phyloP scores from a whole-genome alignment of 2,329 filamentous ascomycete genomes.

The Teratosphaeria gauchensis region DNA sequence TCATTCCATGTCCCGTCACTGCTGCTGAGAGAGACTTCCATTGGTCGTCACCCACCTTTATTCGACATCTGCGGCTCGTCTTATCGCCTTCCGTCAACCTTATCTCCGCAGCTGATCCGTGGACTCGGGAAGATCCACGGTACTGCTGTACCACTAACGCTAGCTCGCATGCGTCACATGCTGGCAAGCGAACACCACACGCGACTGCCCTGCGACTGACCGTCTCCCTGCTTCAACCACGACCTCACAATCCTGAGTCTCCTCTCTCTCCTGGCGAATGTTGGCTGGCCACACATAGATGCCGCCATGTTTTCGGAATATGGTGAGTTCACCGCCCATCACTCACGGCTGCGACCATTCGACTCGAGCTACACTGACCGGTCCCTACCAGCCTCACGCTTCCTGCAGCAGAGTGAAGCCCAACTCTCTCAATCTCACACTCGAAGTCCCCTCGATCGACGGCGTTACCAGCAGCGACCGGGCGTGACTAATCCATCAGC shows the following conservation, averaged over 20 bases:
- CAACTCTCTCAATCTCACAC: slow-evolving; percentile 57
- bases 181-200: background rate
- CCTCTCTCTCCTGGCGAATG: background rate
- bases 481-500: slow-evolving; percentile 60
- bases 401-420: slow-evolving; percentile 93
- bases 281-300: background rate
- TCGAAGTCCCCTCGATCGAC: slow-evolving; percentile 40
- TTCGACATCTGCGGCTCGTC: no score
- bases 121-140: background rate
- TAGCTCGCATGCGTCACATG: background rate
- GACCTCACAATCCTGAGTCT: background rate
- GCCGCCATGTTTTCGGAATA: slow-evolving; percentile 74
- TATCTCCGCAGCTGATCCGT: background rate
- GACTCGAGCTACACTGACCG: slow-evolving; percentile 52
- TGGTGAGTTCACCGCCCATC: slow-evolving; percentile 44
- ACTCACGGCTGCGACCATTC: slow-evolving; percentile 27
- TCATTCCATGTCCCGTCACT: no score
- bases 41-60: no score
- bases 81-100: background rate
- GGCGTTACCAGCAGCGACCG: slow-evolving; percentile 36
- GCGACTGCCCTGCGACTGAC: background rate
- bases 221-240: no score
- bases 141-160: background rate
- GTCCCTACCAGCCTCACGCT: slow-evolving; percentile 60
- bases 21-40: no score